Percentiles rank a stretch among this genome's conserved stretches.
phyloP scores from a whole-genome alignment of 2,329 filamentous ascomycete genomes.

The Exophiala sideris region DNA sequence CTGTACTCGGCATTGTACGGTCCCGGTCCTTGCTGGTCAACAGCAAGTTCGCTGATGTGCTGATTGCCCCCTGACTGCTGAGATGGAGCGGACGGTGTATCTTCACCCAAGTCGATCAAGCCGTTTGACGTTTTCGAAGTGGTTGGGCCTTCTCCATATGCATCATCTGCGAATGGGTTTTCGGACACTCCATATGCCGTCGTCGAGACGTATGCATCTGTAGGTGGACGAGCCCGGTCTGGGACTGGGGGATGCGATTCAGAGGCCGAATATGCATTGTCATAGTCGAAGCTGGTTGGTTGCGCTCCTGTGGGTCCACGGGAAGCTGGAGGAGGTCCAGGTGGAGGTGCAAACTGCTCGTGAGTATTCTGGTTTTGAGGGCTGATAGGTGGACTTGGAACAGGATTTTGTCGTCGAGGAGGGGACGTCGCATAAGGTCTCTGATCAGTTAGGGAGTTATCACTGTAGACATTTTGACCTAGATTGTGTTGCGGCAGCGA shows the following conservation, averaged over 20 bases:
- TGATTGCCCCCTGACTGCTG: slow-evolving; percentile 12
- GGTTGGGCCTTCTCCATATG: slow-evolving; percentile 11
- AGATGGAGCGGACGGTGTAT: slow-evolving; percentile 15
- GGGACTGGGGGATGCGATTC: slow-evolving; percentile 19
- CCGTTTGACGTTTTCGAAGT: slow-evolving; percentile 10
- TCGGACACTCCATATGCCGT: slow-evolving; percentile 23
- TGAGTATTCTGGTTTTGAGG: slow-evolving; percentile 7
- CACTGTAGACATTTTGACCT: slow-evolving; percentile 23
- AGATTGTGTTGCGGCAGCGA: slow-evolving; percentile 15
- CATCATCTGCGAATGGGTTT: slow-evolving; percentile 28
- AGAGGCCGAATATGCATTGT: slow-evolving; percentile 17
- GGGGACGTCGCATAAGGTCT: slow-evolving; percentile 17
- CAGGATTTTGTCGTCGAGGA: slow-evolving; percentile 13
- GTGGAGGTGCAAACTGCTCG: slow-evolving; percentile 21
- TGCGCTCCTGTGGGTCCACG: not conserved
- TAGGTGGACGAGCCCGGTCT: slow-evolving; percentile 12
- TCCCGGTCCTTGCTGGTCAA: slow-evolving; percentile 12
- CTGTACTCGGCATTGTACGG: slow-evolving; percentile 23
- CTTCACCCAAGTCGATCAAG: slow-evolving; percentile 17
- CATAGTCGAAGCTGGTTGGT: slow-evolving; percentile 19
- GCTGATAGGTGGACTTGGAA: slow-evolving; percentile 13
- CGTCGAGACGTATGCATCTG: slow-evolving; percentile 15
- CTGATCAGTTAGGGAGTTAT: not conserved
- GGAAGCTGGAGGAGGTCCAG: slow-evolving; percentile 6
- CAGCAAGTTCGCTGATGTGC: slow-evolving; percentile 8